These are phyloP conservation scores for Colletotrichum theobromicola DNA, from an alignment of 2,329 filamentous ascomycete genomes.

Conservation along the genomic window DNA sequence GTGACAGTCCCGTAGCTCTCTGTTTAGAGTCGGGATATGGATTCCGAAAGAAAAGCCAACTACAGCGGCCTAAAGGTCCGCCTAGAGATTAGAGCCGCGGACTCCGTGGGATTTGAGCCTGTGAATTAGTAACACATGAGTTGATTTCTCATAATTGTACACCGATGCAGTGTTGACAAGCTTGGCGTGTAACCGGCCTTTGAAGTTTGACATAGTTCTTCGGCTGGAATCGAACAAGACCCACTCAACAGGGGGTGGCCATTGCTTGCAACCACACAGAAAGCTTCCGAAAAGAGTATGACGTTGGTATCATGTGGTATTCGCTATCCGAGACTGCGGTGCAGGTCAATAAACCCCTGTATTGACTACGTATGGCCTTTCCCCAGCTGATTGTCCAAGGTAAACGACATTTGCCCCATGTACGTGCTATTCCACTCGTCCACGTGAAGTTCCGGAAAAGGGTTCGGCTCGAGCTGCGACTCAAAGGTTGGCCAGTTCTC, in stretches of 20 bases:
- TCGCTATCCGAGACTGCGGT: fast-evolving
- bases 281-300: background rate
- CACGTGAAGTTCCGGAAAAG: background rate
- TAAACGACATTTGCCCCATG: slow-evolving; percentile 7
- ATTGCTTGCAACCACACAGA: background rate
- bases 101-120: background rate
- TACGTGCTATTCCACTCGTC: background rate
- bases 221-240: too few relatives aligned
- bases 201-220: background rate
- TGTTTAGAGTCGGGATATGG: background rate
- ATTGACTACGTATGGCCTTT: background rate
- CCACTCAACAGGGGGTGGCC: background rate
- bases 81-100: background rate
- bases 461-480: background rate
- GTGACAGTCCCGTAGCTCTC: background rate
- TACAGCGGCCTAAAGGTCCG: background rate
- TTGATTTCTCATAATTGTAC: fast-evolving
- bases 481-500: background rate
- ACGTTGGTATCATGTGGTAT: background rate
- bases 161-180: background rate
- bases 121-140: background rate
- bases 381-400: background rate
- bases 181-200: background rate
- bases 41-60: background rate
- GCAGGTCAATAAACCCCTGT: fast-evolving